Percentiles rank a stretch among this genome's conserved stretches.
Evolutionary conservation across 768 basidiomycete genomes (phyloP).

Genomic region (Paxillus rubicundulus): DNA sequence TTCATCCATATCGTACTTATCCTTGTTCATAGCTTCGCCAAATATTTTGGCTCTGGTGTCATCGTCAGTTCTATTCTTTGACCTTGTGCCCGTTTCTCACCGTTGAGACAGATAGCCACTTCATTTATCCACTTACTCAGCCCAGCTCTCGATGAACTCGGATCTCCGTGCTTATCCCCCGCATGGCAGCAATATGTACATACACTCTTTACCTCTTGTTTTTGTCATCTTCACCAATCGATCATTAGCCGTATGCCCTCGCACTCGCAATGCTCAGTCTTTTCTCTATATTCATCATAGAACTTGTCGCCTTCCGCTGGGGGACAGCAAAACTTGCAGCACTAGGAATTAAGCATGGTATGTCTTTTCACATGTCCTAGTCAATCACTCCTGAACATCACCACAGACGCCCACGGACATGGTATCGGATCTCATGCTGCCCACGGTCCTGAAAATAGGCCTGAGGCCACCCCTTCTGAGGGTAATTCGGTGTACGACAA

Average conservation of each 20-base stretch:
- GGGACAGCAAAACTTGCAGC: conserved; percentile 70
- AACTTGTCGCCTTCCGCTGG: conserved; percentile 84
- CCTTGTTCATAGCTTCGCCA: conserved; percentile 58
- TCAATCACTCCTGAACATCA: background rate
- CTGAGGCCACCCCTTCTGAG: background rate
- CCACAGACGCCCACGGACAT: conserved; percentile 67
- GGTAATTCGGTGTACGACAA: conserved; percentile 20
- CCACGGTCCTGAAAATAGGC: conserved; percentile 63
- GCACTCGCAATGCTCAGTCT: conserved; percentile 80
- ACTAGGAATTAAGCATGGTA: conserved; percentile 64
- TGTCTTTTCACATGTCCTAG: conserved; percentile 7
- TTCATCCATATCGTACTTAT: conserved; percentile 1
- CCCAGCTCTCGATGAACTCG: conserved; percentile 71
- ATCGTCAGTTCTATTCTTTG: conserved; percentile 50
- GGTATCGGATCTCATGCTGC: conserved; percentile 55
- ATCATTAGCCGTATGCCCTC: conserved; percentile 70
- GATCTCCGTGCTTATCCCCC: conserved; percentile 63
- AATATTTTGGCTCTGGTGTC: conserved; percentile 89
- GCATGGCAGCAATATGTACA: conserved; percentile 77
- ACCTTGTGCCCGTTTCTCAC: background rate
- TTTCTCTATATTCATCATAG: conserved; percentile 80
- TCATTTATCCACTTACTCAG: conserved; percentile 83
- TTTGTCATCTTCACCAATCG: background rate
- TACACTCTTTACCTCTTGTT: background rate
- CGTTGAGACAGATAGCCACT: conserved; percentile 69